Evolutionary conservation across 306 rosid genomes (phyloP).

Genomic region (Lotus japonicus): DNA sequence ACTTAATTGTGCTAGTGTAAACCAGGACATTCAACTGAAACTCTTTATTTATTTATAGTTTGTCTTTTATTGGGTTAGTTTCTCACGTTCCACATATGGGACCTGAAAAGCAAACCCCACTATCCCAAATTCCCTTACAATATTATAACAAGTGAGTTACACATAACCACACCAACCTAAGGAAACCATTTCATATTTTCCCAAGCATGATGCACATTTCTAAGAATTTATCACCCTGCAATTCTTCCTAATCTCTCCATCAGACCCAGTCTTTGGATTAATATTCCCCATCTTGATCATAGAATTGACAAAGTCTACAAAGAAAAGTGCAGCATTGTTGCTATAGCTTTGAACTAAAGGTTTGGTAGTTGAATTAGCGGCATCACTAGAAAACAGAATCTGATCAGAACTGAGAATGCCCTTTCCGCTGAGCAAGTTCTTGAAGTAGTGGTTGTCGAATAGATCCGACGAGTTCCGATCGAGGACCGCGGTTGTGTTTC

Average conservation of each 20-base stretch:
- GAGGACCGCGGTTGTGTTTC: conserved; percentile 41
- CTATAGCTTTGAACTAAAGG: conserved; percentile 53
- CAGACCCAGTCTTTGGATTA: conserved; percentile 52
- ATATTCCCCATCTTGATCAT: conserved; percentile 86
- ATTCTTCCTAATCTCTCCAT: conserved; percentile 69
- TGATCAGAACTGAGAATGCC: conserved; percentile 84
- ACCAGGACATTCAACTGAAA: background rate
- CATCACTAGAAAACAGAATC: conserved; percentile 40
- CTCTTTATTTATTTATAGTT: background rate
- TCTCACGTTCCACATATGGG: background rate
- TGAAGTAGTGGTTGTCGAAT: conserved; percentile 78
- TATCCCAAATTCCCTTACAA: background rate
- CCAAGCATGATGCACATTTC: background rate
- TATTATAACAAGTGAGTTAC: background rate
- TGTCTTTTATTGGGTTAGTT: background rate
- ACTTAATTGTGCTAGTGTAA: no score
- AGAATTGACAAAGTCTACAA: conserved; percentile 49
- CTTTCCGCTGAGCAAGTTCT: conserved; percentile 50
- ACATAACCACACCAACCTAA: background rate
- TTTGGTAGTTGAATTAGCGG: conserved; percentile 43
- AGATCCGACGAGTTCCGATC: conserved; percentile 70
- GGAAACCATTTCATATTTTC: background rate
- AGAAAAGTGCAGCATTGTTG: conserved; percentile 33
- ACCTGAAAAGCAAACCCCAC: background rate
- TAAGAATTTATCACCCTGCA: conserved; percentile 54